Base-by-base conservation (phyloP, 345 rosid species). In the Dovyalis caffra region DNA sequence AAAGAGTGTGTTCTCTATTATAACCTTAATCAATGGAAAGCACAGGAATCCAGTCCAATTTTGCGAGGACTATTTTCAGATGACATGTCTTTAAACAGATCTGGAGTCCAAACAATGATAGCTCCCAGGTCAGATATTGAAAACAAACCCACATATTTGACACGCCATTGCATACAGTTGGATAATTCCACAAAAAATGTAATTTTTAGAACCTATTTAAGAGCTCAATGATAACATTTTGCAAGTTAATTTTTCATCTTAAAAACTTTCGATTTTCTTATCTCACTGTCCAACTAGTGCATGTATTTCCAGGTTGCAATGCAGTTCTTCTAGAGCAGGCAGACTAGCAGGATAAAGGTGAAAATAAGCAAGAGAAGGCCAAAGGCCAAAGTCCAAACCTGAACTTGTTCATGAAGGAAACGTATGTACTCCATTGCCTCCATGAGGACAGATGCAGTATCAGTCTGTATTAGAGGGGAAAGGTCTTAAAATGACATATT, bases 321-420 rank as follows among this genome's bases (percentile, higher is more conserved):
- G 21, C 1, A 14, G 28, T 53, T 21, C 12, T n/a, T n/a, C 26
- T 3, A n/a, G 60, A 78, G 75, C 20, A 45, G 31, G 57, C 35
- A 29, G 66, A 74, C n/a, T 45, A n/a, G 3, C 37, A 3, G 26
- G 32, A 31, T 61, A 60, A 69, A 35, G 51, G 6, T 10, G 4
- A 64, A 25, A 66, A 68, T 8, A 73, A 32, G 49, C 4, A 62
- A 81, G 78, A 75, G 78, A 73, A 26, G 58, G 62, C 62, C 90
- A 43, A 73, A 26, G 58, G 62, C 62, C 90, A 43, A 71, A 26
- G 45, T 57, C 53, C 90, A 38, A 68, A 95, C 99, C 97, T 93
- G 89, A 60, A 95, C 96, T 91, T 95, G 99, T 69, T 95, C 98
- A 3, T 95, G 99, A 68, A 93, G 96, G 84, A 95, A 95, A 76